These are phyloP conservation scores for Mortierella hygrophila DNA, from an alignment of 192 early-diverging fungal genomes.

Conservation along the genomic window DNA sequence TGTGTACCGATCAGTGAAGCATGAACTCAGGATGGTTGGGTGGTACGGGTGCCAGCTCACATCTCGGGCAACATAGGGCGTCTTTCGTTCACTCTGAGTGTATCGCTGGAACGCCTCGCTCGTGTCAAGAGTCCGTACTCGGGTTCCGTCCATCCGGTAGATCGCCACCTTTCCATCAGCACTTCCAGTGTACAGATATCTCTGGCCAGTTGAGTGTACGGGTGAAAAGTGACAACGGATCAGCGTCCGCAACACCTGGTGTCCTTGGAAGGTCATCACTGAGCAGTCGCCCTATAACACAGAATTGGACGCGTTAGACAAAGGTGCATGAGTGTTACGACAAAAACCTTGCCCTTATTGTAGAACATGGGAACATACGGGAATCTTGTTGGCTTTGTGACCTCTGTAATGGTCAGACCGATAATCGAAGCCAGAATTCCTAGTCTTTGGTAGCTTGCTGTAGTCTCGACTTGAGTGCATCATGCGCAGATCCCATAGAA, in stretches of 20 bases:
- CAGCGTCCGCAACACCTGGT: constrained; percentile 72
- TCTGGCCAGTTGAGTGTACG: constrained; percentile 63
- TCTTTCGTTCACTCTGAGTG: not conserved
- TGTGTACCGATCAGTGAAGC: constrained; percentile 15
- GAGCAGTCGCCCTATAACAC: constrained; percentile 48
- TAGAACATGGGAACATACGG: constrained; percentile 22
- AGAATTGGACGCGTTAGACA: not conserved
- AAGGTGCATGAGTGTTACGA: not conserved
- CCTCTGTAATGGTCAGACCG: constrained; percentile 9
- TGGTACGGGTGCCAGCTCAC: constrained; percentile 68
- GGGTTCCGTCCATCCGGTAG: constrained; percentile 59
- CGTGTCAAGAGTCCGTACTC: constrained; percentile 45
- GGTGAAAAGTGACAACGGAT: constrained; percentile 83
- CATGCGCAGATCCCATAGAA: constrained; percentile 74
- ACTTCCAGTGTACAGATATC: constrained; percentile 74
- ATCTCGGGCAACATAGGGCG: constrained; percentile 55
- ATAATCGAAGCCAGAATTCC: constrained; percentile 20
- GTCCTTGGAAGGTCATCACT: constrained; percentile 72
- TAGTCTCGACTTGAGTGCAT: constrained; percentile 30
- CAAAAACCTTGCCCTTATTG: not conserved
- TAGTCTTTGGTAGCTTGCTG: not conserved
- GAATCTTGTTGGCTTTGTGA: constrained; percentile 14
- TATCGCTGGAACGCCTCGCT: constrained; percentile 22
- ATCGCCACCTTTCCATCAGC: constrained; percentile 69
- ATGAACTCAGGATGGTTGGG: constrained; percentile 58